Evolutionary conservation across 2,329 filamentous ascomycete species (phyloP), one percentile per base, ranked within the genome.

Genomic region (Metarhizium rileyi): DNA sequence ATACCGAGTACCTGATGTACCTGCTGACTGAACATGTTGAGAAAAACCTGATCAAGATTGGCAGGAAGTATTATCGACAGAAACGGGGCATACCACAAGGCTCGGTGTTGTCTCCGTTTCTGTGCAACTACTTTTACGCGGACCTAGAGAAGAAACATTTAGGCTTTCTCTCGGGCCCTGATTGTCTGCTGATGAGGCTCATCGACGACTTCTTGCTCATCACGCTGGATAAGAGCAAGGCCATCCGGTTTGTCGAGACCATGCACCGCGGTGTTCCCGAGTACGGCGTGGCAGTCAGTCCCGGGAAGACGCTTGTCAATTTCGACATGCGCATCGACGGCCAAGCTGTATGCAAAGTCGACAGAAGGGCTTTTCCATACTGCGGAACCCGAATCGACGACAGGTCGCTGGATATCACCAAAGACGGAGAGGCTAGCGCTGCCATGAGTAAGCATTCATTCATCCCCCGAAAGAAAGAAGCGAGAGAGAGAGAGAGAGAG

Each of bases 91-190:
- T 98, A 36, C 90, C 93, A 0, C 93, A 98, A 65, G 93, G 93
- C 7, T 96, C 90, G 0, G 78, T 96, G 1, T 64, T 98, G 5
- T 96, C 90, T 0, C 87, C 85, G 41, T 74, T 90, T 38, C 74
- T 98, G 5, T 97, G 93, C 73, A 97, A 90, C 67, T 91, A 95
- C 67, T 96, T 97, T 66, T 98, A 98, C 62, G 90, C 87, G 5
- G 83, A 93, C 54, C 77, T 97, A 1, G 93, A 98, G 65, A 68
- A 68, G 6, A 74, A 81, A 25, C 71, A 84, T 14, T 71, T 97
- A 2, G 62, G 61, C 0, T 97, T 96, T 61, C 67, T 93, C 16
- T 60, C 68, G 9, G 53, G 53, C 0, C 50, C 61, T 10, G 71
- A 84, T 30, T 84, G 78, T 45, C 66, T 96, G 3, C 72, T 98